A percentile compares a stretch with the other conserved stretches of the same genome.
Evolutionary conservation across 257 asterid species (phyloP).

Genomic region (Jacaranda copaia): DNA sequence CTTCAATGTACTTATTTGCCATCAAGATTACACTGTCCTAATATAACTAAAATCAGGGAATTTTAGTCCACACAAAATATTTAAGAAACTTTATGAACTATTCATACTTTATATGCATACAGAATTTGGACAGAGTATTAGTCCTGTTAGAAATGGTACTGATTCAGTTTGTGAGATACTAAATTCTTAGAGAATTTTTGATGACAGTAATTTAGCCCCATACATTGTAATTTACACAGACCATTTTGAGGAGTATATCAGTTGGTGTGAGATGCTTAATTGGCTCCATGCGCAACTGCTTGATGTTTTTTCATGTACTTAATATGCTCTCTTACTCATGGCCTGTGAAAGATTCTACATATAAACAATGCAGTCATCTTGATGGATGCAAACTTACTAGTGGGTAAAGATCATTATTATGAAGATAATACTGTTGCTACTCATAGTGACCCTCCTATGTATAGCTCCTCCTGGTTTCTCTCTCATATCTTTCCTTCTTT

Average conservation of each 20-base stretch:
- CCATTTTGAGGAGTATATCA: neutral
- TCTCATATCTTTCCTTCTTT: neutral
- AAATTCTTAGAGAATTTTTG: too few relatives aligned
- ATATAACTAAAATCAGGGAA: too few relatives aligned
- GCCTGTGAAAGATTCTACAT: neutral
- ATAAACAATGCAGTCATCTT: neutral
- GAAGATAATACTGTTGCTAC: conserved; percentile 4
- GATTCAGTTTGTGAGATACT: too few relatives aligned
- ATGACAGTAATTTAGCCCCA: neutral
- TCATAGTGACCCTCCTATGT: neutral
- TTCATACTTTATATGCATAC: too few relatives aligned
- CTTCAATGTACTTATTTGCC: too few relatives aligned
- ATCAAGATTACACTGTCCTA: too few relatives aligned
- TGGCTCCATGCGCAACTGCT: neutral
- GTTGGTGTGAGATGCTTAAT: neutral
- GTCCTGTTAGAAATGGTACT: too few relatives aligned
- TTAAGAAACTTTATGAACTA: too few relatives aligned
- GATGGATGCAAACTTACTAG: neutral
- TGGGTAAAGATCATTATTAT: neutral
- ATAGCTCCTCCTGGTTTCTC: too few relatives aligned
- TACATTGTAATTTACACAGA: neutral
- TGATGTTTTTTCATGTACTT: neutral
- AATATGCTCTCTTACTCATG: conserved; percentile 15
- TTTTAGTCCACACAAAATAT: too few relatives aligned
- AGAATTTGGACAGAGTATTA: too few relatives aligned